Evolutionary conservation across 768 basidiomycete species (phyloP).

Genomic region (Suillus placidus): DNA sequence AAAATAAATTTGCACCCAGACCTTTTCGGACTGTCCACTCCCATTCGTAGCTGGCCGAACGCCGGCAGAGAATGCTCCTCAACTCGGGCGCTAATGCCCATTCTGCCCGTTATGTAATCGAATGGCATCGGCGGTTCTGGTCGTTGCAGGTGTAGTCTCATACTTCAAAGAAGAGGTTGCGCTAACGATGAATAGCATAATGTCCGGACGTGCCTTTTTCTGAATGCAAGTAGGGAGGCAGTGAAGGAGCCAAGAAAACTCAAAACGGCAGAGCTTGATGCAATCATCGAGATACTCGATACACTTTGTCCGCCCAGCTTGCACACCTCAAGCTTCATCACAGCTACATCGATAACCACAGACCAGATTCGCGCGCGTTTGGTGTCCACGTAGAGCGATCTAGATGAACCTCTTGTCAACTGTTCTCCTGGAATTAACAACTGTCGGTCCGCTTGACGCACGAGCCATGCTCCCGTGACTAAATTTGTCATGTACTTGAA

Average conservation of each 20-base stretch:
- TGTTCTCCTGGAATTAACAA: background rate
- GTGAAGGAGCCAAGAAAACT: background rate
- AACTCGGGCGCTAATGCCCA: slow-evolving; percentile 60
- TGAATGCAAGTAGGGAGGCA: slow-evolving; percentile 38
- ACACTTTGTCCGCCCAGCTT: background rate
- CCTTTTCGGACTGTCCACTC: slow-evolving; percentile 81
- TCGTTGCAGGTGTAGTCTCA: slow-evolving; percentile 75
- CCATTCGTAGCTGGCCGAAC: slow-evolving; percentile 67
- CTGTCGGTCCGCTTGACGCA: background rate
- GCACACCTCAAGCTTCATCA: background rate
- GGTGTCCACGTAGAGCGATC: background rate
- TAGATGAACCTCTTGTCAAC: background rate
- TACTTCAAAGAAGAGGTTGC: slow-evolving; percentile 72
- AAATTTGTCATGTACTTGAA: slow-evolving; percentile 12
- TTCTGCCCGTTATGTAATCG: slow-evolving; percentile 85
- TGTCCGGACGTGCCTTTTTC: slow-evolving; percentile 63
- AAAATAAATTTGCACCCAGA: slow-evolving; percentile 67
- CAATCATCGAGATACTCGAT: background rate
- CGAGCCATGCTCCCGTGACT: background rate
- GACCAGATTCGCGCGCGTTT: too few species aligned
- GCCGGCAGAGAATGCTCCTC: slow-evolving; percentile 83
- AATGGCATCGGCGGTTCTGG: slow-evolving; percentile 84
- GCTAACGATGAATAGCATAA: slow-evolving; percentile 63
- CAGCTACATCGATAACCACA: too few species aligned
- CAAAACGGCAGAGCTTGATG: background rate